phyloP scores from a whole-genome alignment of 2,329 filamentous ascomycete species.

The Fusarium globosum region DNA sequence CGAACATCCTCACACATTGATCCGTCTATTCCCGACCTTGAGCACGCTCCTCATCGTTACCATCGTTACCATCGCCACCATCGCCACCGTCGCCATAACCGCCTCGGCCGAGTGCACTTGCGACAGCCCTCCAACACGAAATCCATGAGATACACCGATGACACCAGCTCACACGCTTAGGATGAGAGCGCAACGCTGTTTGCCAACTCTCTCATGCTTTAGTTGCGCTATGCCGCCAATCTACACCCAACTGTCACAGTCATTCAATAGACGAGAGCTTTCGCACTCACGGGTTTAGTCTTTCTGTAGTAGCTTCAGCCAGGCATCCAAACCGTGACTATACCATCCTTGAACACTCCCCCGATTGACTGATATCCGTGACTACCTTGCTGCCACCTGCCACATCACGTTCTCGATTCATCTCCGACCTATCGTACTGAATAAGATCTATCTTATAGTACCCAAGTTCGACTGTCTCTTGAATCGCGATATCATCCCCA shows the following conservation, averaged over 20 bases:
- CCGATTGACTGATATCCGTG: too few species aligned
- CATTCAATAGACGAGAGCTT: not conserved
- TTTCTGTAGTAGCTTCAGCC: too few species aligned
- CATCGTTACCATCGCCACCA: fast-evolving
- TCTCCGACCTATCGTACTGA: fast-evolving
- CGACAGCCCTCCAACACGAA: not conserved
- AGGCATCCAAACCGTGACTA: too few species aligned
- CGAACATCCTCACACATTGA: fast-evolving
- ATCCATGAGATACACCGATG: fast-evolving
- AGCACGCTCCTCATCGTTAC: fast-evolving
- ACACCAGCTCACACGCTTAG: fast-evolving
- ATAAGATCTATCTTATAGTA: fast-evolving
- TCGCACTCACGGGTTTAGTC: too few species aligned
- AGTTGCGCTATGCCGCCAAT: fast-evolving
- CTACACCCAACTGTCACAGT: not conserved
- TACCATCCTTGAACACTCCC: not conserved
- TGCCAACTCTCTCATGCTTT: fast-evolving
- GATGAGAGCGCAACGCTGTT: fast-evolving
- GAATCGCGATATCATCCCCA: not conserved
- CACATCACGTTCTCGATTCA: not conserved
- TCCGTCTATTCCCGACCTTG: fast-evolving
- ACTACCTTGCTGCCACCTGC: fast-evolving
- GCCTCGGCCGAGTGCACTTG: fast-evolving
- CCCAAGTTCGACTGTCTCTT: fast-evolving
- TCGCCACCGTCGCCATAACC: fast-evolving